These are phyloP conservation scores for Biscogniauxia sp. DNA, from an alignment of 2,329 filamentous ascomycete genomes.

Conservation along the genomic window DNA sequence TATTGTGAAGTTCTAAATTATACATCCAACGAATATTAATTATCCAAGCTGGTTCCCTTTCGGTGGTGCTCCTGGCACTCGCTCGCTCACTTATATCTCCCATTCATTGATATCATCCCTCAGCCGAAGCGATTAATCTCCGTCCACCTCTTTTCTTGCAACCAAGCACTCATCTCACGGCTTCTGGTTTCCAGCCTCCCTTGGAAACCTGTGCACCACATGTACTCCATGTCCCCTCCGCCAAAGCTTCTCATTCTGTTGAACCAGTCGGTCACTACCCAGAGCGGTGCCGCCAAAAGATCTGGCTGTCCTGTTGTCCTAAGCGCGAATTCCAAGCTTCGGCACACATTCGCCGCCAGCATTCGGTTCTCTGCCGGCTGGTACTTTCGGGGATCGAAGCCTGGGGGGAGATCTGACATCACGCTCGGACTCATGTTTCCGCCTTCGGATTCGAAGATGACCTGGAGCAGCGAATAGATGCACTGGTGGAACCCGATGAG, in stretches of 20 bases:
- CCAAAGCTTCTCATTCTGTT: conserved; percentile 19
- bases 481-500: conserved; percentile 49
- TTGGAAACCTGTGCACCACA: conserved; percentile 26
- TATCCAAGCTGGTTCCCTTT: neutral
- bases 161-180: conserved; percentile 19
- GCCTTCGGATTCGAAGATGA: conserved; percentile 43
- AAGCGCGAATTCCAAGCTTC: conserved; percentile 48
- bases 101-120: neutral
- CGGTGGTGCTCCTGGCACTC: conserved; percentile 4
- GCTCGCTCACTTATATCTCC: neutral
- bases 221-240: conserved; percentile 24
- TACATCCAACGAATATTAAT: conserved; percentile 8
- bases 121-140: conserved; percentile 26
- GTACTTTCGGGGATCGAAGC: conserved; percentile 43
- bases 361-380: conserved; percentile 39
- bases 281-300: conserved; percentile 29
- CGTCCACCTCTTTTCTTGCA: conserved; percentile 29
- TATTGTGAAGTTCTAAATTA: neutral
- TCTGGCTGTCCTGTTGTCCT: conserved; percentile 34
- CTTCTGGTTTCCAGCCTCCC: conserved; percentile 21
- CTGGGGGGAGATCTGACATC: conserved; percentile 38
- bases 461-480: conserved; percentile 44
- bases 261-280: conserved; percentile 27
- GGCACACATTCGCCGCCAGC: conserved; percentile 49
- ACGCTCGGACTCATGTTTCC: conserved; percentile 38